These are phyloP conservation scores for Diaporthe capsici DNA, from an alignment of 2,329 filamentous ascomycete genomes.

Conservation along the genomic window DNA sequence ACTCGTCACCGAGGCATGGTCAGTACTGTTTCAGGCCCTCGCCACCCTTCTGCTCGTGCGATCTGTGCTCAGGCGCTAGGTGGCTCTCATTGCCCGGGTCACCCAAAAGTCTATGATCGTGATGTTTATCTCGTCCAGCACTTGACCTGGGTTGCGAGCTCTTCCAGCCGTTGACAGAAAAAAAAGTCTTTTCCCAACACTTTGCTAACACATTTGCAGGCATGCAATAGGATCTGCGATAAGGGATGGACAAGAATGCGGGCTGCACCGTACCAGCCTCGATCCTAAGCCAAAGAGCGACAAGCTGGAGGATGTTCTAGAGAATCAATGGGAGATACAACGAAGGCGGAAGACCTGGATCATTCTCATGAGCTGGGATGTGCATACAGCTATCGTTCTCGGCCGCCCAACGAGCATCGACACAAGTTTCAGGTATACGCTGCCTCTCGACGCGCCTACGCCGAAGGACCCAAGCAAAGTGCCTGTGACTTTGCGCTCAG, in stretches of 20 bases:
- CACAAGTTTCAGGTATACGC: slow-evolving; percentile 60
- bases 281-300: slow-evolving; percentile 64
- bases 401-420: slow-evolving; percentile 71
- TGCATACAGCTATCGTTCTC: slow-evolving; percentile 67
- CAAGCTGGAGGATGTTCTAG: slow-evolving; percentile 63
- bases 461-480: slow-evolving; percentile 63
- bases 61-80: background rate
- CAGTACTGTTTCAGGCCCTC: background rate
- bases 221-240: slow-evolving; percentile 70
- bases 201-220: background rate
- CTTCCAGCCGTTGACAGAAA: background rate
- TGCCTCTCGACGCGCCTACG: slow-evolving; percentile 67
- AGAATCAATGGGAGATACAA: slow-evolving; percentile 72
- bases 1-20: slow-evolving; percentile 67
- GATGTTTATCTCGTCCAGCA: background rate
- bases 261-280: slow-evolving; percentile 67
- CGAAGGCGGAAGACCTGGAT: slow-evolving; percentile 69
- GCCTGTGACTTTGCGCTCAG: slow-evolving; percentile 62
- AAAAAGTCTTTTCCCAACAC: slow-evolving; percentile 41
- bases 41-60: background rate
- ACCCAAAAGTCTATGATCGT: background rate
- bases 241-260: slow-evolving; percentile 74
- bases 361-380: slow-evolving; percentile 67
- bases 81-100: background rate
- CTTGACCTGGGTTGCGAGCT: too few relatives aligned